Base-by-base conservation (phyloP, 2,329 filamentous ascomycete species). In the Sporothrix globosa region DNA sequence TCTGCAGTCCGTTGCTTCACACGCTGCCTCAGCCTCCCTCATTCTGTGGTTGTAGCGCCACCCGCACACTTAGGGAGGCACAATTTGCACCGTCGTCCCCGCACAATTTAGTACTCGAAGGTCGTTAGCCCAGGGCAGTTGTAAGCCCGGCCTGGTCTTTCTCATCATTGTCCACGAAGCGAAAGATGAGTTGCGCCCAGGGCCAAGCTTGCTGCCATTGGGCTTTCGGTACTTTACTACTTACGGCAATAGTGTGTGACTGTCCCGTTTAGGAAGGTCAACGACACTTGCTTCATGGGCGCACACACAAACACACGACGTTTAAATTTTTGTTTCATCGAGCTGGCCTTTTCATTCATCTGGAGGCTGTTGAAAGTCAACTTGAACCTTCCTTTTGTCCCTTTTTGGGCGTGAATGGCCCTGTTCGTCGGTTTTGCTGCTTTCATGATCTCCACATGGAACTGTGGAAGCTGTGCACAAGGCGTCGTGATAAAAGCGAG, bases 201-300 rank as follows among this genome's bases (percentile, higher is more conserved):
- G 41, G 44, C 44, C 34, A 2, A 34, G 34, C 44, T 17, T 48
- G 21, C 67, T 69, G 54, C 46, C 50, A 67, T n/a, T 58, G 46
- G 52, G 21, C 46, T 63, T 63, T 69, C 50, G 48, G 46, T 63
- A 9, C 48, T 27, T 65, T 65, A 44, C 60, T 65, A 30, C 11
- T 19, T 27, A 48, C 14, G 41, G 60, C 14, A 65, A 14, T 50
- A 27, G 60, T 63, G 41, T 65, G 41, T 21, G n/a, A 27, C 7
- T 24, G 21, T 44, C 68, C 58, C 58, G 30, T 53, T 65, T 63
- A 69, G 68, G 68, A 69, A 69, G 68, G 68, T 69, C 46, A 46
- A 69, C 56, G 48, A 65, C 56, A 27, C 63, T 30, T 67, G 13
- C 39, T 39, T 41, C 46, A 30, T 30, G 14, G 44, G 4, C 24